Percentiles rank a stretch among this genome's conserved stretches.
Conservation (phyloP, 805 yeast species). For the Wickerhamiella slavikovae region DNA sequence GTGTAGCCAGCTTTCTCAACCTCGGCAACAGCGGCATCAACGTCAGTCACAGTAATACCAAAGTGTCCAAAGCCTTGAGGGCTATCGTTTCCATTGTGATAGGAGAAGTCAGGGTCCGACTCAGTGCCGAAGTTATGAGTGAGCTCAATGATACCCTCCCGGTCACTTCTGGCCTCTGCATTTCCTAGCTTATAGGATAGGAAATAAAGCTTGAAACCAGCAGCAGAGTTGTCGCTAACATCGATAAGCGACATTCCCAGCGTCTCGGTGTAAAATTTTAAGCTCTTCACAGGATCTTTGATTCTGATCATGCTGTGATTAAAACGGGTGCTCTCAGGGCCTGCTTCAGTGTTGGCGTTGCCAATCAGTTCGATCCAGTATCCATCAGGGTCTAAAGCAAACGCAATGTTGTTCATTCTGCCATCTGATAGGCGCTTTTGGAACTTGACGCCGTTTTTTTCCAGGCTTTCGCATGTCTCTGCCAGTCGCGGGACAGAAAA, state of each 20-base stretch:
- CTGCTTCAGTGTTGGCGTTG: conserved; percentile 10
- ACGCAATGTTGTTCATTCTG: conserved; percentile 81
- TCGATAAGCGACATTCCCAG: conserved; percentile 64
- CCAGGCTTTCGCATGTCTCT: conserved; percentile 35
- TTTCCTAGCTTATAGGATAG: conserved; percentile 42
- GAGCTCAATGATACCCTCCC: conserved; percentile 65
- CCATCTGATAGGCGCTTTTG: conserved; percentile 78
- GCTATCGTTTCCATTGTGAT: conserved; percentile 65
- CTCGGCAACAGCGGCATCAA: conserved; percentile 29
- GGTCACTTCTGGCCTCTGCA: conserved; percentile 16
- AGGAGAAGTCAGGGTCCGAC: conserved; percentile 45
- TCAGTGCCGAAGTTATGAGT: conserved; percentile 97
- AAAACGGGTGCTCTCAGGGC: conserved; percentile 21
- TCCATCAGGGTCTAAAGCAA: conserved; percentile 86
- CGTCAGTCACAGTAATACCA: conserved; percentile 53
- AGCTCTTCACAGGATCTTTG: conserved; percentile 56
- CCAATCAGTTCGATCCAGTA: conserved; percentile 82
- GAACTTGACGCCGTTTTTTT: conserved; percentile 45
- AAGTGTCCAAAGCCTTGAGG: conserved; percentile 79
- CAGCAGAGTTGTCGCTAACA: conserved; percentile 35
- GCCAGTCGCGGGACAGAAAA: conserved; percentile 65
- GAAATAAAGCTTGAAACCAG: conserved; percentile 72
- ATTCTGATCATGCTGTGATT: conserved; percentile 90
- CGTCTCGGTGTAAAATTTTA: conserved; percentile 57
- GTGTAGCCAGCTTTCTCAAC: conserved; percentile 26